Evolutionary conservation across 371 early-diverging fungal species (phyloP).

Genomic region (Cokeromyces recurvatus): DNA sequence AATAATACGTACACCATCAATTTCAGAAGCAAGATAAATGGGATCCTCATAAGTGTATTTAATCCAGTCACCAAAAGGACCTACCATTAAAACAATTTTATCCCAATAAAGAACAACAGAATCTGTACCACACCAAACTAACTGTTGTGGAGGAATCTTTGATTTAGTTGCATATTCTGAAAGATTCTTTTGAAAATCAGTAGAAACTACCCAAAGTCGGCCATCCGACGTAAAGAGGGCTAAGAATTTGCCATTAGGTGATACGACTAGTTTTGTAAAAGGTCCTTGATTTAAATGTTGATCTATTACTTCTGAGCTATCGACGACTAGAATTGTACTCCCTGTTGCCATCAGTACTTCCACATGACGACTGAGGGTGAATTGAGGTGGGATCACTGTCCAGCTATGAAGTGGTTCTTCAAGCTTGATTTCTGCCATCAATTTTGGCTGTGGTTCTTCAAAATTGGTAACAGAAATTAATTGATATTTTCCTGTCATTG

Average conservation of each 20-base stretch:
- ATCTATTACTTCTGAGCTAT: constrained; percentile 78
- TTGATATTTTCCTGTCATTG: constrained; percentile 76
- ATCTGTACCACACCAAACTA: constrained; percentile 97
- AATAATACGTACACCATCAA: constrained; percentile 92
- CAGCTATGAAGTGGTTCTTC: constrained; percentile 76
- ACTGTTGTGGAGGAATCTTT: constrained; percentile 65
- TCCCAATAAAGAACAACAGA: constrained; percentile 87
- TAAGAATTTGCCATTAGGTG: constrained; percentile 90
- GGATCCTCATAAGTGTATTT: constrained; percentile 78
- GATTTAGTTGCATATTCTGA: constrained; percentile 80
- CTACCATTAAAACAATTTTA: constrained; percentile 80
- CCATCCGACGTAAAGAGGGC: constrained; percentile 81
- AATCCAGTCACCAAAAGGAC: constrained; percentile 91
- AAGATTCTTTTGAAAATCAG: constrained; percentile 90
- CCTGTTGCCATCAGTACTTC: constrained; percentile 84
- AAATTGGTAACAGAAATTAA: constrained; percentile 81
- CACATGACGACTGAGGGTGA: constrained; percentile 81
- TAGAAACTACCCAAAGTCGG: constrained; percentile 89
- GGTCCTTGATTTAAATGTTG: constrained; percentile 90
- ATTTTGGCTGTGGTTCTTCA: constrained; percentile 78
- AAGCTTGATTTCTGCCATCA: constrained; percentile 73
- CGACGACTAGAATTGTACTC: constrained; percentile 75
- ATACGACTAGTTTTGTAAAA: constrained; percentile 80
- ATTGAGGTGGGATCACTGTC: constrained; percentile 87
- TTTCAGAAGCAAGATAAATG: constrained; percentile 79